Evolutionary conservation across 2,329 filamentous ascomycete species (phyloP), one percentile per base, ranked within the genome.

Genomic region (Fonsecaea pedrosoi): DNA sequence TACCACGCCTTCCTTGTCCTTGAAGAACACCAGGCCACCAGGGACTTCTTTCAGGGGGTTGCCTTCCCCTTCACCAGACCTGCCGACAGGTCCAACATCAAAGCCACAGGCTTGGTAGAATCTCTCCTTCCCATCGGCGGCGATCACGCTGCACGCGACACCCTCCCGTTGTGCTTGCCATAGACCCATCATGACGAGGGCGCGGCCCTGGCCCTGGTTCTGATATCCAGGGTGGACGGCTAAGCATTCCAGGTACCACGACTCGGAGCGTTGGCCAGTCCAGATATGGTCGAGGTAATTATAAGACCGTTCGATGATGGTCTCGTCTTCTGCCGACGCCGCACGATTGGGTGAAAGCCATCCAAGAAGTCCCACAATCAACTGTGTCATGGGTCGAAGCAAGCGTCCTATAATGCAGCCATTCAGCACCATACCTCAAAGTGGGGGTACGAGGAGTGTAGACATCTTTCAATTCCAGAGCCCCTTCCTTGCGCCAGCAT

Each of bases 121-220:
- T 0, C 59, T 71, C 21, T 82, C 79, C 21, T 77, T 82, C 1
- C 76, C 77, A 4, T 76, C 70, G 4, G 78, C 77, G 50, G 76
- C 75, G 15, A 81, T 73, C 0, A 83, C 78, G 80, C 30, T 80
- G 76, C 63, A 69, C 1, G 69, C 64, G 7, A 71, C 61, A 6
- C 65, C 54, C 25, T 74, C 71, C 50, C 58, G 55, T 18, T 54
- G 50, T 5, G 70, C 73, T 40, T 67, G 69, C 42, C 70, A 62
- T 13, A 83, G 68, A 0, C 82, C 82, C 80, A 80, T 82, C 30
- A 73, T 62, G 10, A 82, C 80, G 7, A 84, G 75, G 30, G 69
- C 70, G 4, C 73, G 74, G 0, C 81, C 82, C 10, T 79, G 62
- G 1, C 76, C 78, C 45, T 70, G 70, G 4, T 78, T 75, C 54